Percentiles rank a stretch among this genome's conserved stretches.
Evolutionary conservation across 306 rosid species (phyloP).

Genomic region (Canavalia gladiata): DNA sequence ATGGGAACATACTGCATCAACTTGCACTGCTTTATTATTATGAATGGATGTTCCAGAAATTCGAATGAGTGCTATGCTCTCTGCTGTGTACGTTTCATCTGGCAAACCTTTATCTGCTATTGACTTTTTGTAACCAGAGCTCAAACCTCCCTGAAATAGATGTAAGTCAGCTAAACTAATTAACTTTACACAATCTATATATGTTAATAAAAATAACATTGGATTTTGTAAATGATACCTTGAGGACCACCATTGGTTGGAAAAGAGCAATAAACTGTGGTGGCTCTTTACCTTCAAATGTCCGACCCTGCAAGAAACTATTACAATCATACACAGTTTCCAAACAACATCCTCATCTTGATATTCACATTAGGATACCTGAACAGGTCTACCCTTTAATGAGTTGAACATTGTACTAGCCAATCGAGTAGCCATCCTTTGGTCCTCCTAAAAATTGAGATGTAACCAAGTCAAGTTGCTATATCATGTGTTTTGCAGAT

Average conservation of each 20-base stretch:
- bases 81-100: constrained; percentile 84
- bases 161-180: constrained; percentile 44
- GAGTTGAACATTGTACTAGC: constrained; percentile 91
- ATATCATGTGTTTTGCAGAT: background rate
- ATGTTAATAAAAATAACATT: constrained; percentile 13
- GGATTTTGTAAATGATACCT: constrained; percentile 62
- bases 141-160: constrained; percentile 88
- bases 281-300: constrained; percentile 92
- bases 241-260: constrained; percentile 94
- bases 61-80: constrained; percentile 78
- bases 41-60: constrained; percentile 85
- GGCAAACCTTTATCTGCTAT: constrained; percentile 75
- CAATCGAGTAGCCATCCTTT: constrained; percentile 83
- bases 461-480: constrained; percentile 42
- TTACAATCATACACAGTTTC: constrained; percentile 45
- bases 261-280: constrained; percentile 92
- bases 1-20: constrained; percentile 78
- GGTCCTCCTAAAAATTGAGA: constrained; percentile 80
- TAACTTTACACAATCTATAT: constrained; percentile 40
- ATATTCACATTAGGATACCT: constrained; percentile 66
- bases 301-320: constrained; percentile 82
- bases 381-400: constrained; percentile 98
- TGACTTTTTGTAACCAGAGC: constrained; percentile 82
- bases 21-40: constrained; percentile 89
- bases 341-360: constrained; percentile 42